Conservation (phyloP, 1,139 yeast species). For the Magnusiomyces suaveolens region DNA sequence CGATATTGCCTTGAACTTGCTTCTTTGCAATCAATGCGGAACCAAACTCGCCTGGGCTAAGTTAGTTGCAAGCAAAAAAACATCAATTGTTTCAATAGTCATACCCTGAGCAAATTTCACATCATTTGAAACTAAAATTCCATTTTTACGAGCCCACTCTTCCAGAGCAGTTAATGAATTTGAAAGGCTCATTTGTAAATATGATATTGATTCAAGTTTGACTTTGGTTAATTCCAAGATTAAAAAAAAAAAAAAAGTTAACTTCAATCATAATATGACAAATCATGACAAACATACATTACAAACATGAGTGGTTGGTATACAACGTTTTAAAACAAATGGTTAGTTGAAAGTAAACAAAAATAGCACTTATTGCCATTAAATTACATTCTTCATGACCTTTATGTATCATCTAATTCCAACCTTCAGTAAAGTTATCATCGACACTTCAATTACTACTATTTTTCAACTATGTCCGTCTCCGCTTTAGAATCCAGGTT, state of each 20-base stretch:
- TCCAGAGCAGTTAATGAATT: slow-evolving; percentile 6
- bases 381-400: background rate
- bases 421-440: background rate
- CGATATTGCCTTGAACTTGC: slow-evolving; percentile 15
- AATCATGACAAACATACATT: background rate
- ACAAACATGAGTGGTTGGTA: background rate
- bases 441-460: background rate
- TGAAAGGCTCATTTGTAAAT: background rate
- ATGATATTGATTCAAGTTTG: background rate
- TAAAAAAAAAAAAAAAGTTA: background rate
- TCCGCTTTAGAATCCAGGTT: slow-evolving; percentile 21
- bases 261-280: background rate
- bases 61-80: background rate
- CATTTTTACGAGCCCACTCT: slow-evolving; percentile 16
- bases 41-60: slow-evolving; percentile 13
- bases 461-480: slow-evolving; percentile 14
- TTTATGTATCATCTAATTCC: background rate
- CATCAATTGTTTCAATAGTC: background rate
- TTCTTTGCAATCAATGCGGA: slow-evolving; percentile 20
- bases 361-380: background rate
- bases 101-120: slow-evolving; percentile 11
- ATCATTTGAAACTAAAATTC: slow-evolving; percentile 12
- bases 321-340: background rate
- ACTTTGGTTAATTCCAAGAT: background rate
- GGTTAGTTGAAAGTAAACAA: background rate